A percentile compares a stretch with the other conserved stretches of the same genome.
Evolutionary conservation across 495 filamentous ascomycete species (phyloP).

Genomic region (Penicillium macrosclerotiorum): DNA sequence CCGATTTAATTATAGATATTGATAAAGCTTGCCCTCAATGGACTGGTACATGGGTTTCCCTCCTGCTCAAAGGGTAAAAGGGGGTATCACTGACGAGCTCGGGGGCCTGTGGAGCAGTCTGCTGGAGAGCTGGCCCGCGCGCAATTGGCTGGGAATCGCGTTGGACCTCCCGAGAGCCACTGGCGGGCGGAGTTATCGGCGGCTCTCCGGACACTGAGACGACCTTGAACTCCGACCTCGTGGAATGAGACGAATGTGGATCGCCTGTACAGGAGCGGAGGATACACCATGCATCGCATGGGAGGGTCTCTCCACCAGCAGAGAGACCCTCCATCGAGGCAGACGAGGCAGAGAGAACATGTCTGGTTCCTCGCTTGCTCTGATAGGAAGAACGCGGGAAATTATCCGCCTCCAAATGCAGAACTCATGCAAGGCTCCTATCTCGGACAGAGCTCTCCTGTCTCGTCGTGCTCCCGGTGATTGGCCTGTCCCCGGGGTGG

Average conservation of each 20-base stretch:
- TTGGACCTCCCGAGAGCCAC: too few relatives aligned
- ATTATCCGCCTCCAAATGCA: conserved; percentile 3
- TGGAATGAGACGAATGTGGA: conserved; percentile 8
- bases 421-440: conserved; percentile 34
- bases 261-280: too few relatives aligned
- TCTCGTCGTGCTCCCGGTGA: conserved; percentile 21
- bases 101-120: not conserved
- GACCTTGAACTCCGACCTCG: not conserved
- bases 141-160: conserved; percentile 1
- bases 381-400: conserved; percentile 20
- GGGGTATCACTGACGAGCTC: conserved; percentile 3
- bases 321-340: too few relatives aligned
- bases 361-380: not conserved
- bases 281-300: too few relatives aligned
- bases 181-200: conserved; percentile 28
- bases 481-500: too few relatives aligned
- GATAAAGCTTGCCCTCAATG: too few relatives aligned
- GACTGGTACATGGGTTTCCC: too few relatives aligned
- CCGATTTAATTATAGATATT: too few relatives aligned
- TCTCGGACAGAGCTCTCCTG: conserved; percentile 26
- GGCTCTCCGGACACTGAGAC: conserved; percentile 23
- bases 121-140: not conserved
- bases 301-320: too few relatives aligned
- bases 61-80: conserved; percentile 12
- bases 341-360: too few relatives aligned